Percentiles rank a stretch among this genome's conserved stretches.
Conservation (phyloP, 495 filamentous ascomycete genomes). For the Daldinia caldariorum region DNA sequence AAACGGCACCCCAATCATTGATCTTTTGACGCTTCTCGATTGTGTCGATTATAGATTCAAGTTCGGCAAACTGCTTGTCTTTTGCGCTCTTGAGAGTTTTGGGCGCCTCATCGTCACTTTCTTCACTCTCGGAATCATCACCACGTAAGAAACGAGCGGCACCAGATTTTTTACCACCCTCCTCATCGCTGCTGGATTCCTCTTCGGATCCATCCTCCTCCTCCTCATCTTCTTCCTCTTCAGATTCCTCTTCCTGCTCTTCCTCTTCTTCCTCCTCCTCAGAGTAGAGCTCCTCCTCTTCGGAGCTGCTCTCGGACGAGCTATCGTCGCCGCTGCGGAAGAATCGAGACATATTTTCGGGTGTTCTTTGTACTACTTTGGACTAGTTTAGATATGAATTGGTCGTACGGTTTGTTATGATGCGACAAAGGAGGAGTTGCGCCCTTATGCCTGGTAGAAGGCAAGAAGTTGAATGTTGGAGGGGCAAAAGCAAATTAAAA, state of each 20-base stretch:
- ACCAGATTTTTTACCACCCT: constrained; percentile 68
- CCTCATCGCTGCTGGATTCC: constrained; percentile 71
- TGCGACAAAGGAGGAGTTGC: constrained; percentile 19
- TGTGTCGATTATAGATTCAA: constrained; percentile 84
- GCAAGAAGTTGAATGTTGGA: constrained; percentile 24
- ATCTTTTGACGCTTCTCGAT: constrained; percentile 99
- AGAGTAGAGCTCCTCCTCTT: constrained; percentile 91
- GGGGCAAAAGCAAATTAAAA: constrained; percentile 37
- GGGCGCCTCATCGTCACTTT: constrained; percentile 82
- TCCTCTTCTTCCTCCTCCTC: constrained; percentile 75
- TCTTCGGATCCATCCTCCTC: constrained; percentile 67
- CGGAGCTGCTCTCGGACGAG: constrained; percentile 81
- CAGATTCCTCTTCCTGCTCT: constrained; percentile 60
- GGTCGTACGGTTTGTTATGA: constrained; percentile 7
- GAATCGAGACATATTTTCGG: constrained; percentile 86
- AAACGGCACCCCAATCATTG: constrained; percentile 93
- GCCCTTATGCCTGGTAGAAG: constrained; percentile 20
- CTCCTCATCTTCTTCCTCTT: constrained; percentile 57
- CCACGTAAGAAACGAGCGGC: constrained; percentile 83
- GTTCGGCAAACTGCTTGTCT: constrained; percentile 93
- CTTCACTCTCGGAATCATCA: constrained; percentile 77
- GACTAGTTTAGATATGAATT: background rate
- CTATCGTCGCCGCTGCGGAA: constrained; percentile 94
- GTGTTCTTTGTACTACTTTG: background rate
- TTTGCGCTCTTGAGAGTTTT: constrained; percentile 94